These are phyloP conservation scores for Aspergillus cejpii DNA, from an alignment of 2,329 filamentous ascomycete genomes.

Conservation along the genomic window DNA sequence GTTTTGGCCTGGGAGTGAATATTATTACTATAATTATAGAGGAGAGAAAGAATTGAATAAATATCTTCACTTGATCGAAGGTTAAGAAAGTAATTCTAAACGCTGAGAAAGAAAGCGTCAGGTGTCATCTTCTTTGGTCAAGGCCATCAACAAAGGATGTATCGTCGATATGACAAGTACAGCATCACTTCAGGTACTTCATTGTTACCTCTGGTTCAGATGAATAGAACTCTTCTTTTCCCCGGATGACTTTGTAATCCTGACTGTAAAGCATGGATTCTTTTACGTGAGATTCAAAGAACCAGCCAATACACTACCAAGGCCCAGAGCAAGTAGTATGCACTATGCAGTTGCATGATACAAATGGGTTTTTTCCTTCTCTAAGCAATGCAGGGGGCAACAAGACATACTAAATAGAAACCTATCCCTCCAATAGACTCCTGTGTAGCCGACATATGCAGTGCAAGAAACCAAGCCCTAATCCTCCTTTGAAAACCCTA, in stretches of 20 bases:
- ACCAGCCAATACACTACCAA: not conserved
- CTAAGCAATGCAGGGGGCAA: not conserved
- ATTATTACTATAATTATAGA: too few relatives aligned
- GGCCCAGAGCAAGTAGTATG: not conserved
- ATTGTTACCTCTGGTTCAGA: not conserved
- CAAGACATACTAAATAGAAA: not conserved
- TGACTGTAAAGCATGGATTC: too few relatives aligned
- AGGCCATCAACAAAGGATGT: too few relatives aligned
- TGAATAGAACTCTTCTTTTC: too few relatives aligned
- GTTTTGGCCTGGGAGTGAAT: not conserved
- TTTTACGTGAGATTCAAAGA: too few relatives aligned
- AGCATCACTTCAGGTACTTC: not conserved
- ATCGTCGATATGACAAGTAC: not conserved
- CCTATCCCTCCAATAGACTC: not conserved
- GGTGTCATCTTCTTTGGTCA: too few relatives aligned
- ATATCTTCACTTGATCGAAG: too few relatives aligned
- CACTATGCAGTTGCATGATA: too few relatives aligned
- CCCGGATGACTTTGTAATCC: too few relatives aligned
- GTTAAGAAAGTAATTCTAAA: too few relatives aligned
- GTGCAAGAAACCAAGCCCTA: not conserved
- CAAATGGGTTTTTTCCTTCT: not conserved
- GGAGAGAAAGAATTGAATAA: too few relatives aligned
- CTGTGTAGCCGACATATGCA: not conserved
- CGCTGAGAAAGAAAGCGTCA: too few relatives aligned
- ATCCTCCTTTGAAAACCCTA: not conserved